phyloP scores from a whole-genome alignment of 1,284 basidiomycete genomes.

The Tilletia setariae region DNA sequence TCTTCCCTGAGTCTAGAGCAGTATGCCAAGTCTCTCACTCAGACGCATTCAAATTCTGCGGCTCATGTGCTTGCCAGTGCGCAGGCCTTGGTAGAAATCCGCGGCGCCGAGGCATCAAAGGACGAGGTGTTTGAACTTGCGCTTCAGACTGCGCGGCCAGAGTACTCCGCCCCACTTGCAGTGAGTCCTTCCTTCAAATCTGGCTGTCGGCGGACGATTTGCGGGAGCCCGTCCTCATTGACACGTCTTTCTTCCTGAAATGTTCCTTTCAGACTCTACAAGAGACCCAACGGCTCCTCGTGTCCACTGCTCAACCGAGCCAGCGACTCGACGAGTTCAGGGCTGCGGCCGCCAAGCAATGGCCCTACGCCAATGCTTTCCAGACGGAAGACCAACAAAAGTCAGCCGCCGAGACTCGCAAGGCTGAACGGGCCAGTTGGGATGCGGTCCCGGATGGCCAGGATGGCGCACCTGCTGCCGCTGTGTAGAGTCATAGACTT shows the following conservation, averaged over 20 bases:
- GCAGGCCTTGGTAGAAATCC: not conserved
- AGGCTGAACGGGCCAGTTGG: conserved; percentile 38
- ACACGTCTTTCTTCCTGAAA: conserved; percentile 61
- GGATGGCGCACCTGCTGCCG: not conserved
- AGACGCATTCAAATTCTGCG: conserved; percentile 62
- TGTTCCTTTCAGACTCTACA: conserved; percentile 45
- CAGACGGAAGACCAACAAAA: conserved; percentile 41
- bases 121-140: conserved; percentile 62
- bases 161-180: conserved; percentile 60
- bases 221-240: too few species aligned
- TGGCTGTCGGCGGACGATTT: too few species aligned
- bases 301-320: not conserved
- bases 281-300: not conserved
- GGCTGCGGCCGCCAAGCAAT: conserved; percentile 34
- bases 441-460: conserved; percentile 1
- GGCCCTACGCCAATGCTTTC: conserved; percentile 56
- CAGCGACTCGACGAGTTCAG: conserved; percentile 45
- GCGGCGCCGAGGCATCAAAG: conserved; percentile 51
- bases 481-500: not conserved
- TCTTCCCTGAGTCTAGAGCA: conserved; percentile 65
- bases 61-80: conserved; percentile 60
- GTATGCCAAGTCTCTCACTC: conserved; percentile 50
- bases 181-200: conserved; percentile 64
- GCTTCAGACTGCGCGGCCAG: conserved; percentile 61
- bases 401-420: conserved; percentile 30